A percentile compares a stretch with the other conserved stretches of the same genome.
Conservation (phyloP, 148 eudicot genomes). For the Silene uniflora region DNA sequence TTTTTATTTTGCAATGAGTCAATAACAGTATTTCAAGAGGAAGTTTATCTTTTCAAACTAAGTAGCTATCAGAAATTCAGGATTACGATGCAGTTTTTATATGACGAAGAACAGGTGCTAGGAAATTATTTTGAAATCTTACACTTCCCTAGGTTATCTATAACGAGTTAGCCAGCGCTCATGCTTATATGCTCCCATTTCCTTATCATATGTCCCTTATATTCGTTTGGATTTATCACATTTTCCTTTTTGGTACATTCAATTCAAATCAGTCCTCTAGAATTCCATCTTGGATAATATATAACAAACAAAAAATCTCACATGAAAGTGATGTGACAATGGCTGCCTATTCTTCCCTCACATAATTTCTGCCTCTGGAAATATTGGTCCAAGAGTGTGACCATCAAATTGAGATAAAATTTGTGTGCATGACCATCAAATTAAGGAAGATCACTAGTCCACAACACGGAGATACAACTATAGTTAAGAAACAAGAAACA, state of each 20-base stretch:
- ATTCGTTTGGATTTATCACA: no score
- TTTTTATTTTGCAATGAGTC: no score
- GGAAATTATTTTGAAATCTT: background rate
- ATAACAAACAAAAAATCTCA: no score
- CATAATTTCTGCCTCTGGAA: no score
- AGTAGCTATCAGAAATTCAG: background rate
- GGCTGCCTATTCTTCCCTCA: no score
- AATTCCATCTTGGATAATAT: no score
- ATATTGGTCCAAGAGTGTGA: no score
- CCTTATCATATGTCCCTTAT: background rate
- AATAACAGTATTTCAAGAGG: background rate
- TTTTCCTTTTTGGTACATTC: no score
- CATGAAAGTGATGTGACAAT: no score
- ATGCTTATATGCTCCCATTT: background rate
- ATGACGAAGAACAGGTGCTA: background rate
- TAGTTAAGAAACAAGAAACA: background rate
- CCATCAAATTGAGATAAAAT: no score
- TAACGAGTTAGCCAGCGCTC: background rate
- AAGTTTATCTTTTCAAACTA: background rate
- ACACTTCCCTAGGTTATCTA: background rate
- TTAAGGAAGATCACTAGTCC: background rate
- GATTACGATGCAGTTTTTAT: background rate
- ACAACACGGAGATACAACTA: background rate
- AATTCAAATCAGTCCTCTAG: no score
- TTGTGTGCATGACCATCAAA: background rate